Evolutionary conservation across 805 yeast genomes (phyloP), one percentile per base, ranked within the genome.

Genomic region (Blastobotrys robertii): DNA sequence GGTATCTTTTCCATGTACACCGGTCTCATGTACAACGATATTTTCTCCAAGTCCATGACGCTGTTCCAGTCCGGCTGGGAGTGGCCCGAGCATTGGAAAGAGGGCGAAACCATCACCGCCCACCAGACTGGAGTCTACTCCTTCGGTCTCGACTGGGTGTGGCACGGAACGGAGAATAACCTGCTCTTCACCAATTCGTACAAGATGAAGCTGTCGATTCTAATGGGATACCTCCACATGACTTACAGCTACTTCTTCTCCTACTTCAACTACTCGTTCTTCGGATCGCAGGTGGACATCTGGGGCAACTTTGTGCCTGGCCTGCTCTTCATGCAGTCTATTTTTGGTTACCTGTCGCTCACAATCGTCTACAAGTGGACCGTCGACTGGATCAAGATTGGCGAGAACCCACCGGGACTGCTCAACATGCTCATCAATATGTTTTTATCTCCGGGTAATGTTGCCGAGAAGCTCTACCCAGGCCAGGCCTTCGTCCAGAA

Each of bases 81-180:
- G 55, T 92, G 95, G 94, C 97, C 97, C 6, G 73, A 73, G 41
- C 62, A 70, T 38, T 83, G 81, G 67, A 67, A 76, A 50, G 71
- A 66, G 46, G 94, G 94, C 16, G 84, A 84, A 34, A 59, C 77
- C 3, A 72, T 88, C 44, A 71, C 69, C 37, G 97, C 87, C 9
- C 69, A 69, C 31, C 71, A 74, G 53, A 69, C 69, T 10, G 85
- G 90, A 7, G 77, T 77, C 9, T 92, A 92, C 58, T 67, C 80
- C 4, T 68, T 92, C 59, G 99, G 99, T 41, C 65, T 92, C 41
- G 99, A 92, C 65, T 84, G 81, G 50, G 84, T 81, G 8, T 92
- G 99, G 99, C 99, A 92, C 63, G 96, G 97, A 12, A 74, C 97
- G 34, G 98, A 92, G 53, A 92, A 92, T 66, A 79, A 81, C 41